Base-by-base conservation (phyloP, 1,284 basidiomycete genomes). In the Papiliotrema flavescens region DNA sequence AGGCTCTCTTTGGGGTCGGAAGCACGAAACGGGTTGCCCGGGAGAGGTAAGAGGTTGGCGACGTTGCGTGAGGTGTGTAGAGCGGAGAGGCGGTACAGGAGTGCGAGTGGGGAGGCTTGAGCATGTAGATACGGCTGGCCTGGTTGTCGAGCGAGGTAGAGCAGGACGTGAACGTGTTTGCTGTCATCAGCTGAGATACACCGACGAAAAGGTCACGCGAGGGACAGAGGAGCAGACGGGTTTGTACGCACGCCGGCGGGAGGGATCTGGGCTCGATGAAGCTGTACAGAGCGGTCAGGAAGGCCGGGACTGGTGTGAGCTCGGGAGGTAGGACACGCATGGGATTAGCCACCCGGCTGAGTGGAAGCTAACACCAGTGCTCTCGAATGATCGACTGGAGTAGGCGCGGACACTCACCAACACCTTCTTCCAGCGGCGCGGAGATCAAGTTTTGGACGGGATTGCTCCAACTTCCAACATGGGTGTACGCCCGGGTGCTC, bases 121-220 rank as follows among this genome's bases (percentile, higher is more conserved):
- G 45, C 17, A 49, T 39, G n/a, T 51, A 9, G 48, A 23, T 23
- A 13, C 50, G 47, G 23, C 15, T 35, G 3, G 17, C 32, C n/a
- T 26, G 55, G 60, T 34, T 52, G 35, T 3, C 57, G 19, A 1
- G 50, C 54, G 24, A 70, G 60, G 49, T 66, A 63, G 1, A 71
- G 52, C 23, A 73, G 59, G 23, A 69, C 46, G 41, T 70, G 68
- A 26, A 70, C 41, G 28, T 69, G 65, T 32, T 64, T 60, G 0
- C 67, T 73, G 22, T 47, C 47, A 8, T 48, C 35, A 54, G 44
- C 23, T 48, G 9, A 41, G 28, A 23, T 28, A 42, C 2, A 36
- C 28, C 28, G 28, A 53, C 39, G 42, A 11, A 19, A 17, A 47
- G 6, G 20, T 24, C 15, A 41, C 4, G 34, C 3, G n/a, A n/a